Evolutionary conservation across 139 green algal genomes (phyloP).

Genomic region (Microglena sp.): DNA sequence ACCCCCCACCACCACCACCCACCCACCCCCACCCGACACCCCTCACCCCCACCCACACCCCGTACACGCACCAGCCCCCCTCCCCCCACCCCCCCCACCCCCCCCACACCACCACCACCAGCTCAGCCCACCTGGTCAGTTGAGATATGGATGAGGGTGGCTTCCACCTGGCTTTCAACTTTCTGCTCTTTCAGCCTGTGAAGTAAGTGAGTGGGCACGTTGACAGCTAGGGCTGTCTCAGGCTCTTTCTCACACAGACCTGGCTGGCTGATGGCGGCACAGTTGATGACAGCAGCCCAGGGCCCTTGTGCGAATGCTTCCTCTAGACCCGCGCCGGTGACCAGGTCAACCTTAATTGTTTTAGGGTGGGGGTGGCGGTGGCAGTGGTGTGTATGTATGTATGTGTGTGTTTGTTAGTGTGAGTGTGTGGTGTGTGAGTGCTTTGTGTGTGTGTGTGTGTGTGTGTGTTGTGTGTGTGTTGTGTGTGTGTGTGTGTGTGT

Average conservation of each 20-base stretch:
- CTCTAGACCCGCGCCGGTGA: constrained; percentile 24
- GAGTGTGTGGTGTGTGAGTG: too few relatives aligned
- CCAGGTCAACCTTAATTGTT: too few relatives aligned
- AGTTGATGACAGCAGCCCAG: constrained; percentile 31
- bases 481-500: too few relatives aligned
- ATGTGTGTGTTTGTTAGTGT: too few relatives aligned
- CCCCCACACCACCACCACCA: too few relatives aligned
- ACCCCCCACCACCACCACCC: not conserved
- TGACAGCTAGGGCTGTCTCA: constrained; percentile 17
- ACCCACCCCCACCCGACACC: not conserved
- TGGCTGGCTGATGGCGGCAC: constrained; percentile 40
- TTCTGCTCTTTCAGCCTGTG: constrained; percentile 20
- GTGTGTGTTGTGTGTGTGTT: too few relatives aligned
- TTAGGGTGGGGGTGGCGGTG: too few relatives aligned
- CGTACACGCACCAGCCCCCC: not conserved
- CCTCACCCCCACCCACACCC: not conserved
- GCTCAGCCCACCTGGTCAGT: constrained; percentile 72
- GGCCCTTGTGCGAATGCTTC: constrained; percentile 8
- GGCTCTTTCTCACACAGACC: constrained; percentile 30
- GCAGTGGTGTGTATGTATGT: too few relatives aligned
- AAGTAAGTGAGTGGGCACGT: constrained; percentile 35
- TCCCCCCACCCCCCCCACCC: not conserved
- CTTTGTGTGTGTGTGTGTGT: too few relatives aligned
- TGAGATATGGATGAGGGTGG: constrained; percentile 61
- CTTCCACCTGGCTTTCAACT: constrained; percentile 1